Evolutionary conservation across 2,329 filamentous ascomycete species (phyloP).

Genomic region (Berkeleyomyces basicola): DNA sequence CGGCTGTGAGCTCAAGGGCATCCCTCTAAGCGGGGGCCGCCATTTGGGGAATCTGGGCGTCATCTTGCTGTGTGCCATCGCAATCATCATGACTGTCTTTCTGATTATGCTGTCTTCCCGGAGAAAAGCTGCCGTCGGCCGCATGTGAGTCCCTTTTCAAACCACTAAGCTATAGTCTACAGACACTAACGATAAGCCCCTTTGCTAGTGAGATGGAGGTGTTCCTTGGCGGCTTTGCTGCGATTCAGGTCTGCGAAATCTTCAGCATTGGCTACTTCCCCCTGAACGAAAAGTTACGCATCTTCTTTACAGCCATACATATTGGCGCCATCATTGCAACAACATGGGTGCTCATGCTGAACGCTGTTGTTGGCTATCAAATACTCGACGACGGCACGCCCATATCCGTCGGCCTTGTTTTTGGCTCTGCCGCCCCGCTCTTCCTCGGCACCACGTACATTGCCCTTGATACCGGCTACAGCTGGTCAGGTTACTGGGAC

Average conservation of each 20-base stretch:
- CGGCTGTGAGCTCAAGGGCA: constrained; percentile 62
- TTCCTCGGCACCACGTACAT: constrained; percentile 92
- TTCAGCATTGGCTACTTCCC: constrained; percentile 89
- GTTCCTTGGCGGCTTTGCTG: constrained; percentile 71
- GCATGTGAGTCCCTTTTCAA: constrained; percentile 44
- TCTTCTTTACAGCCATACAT: constrained; percentile 77
- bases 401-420: constrained; percentile 60
- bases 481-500: constrained; percentile 67
- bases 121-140: constrained; percentile 85
- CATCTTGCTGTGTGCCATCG: constrained; percentile 64
- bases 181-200: constrained; percentile 9
- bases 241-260: constrained; percentile 88
- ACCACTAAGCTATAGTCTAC: background rate
- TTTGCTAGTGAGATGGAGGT: constrained; percentile 76
- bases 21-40: constrained; percentile 46
- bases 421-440: constrained; percentile 51
- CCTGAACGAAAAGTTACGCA: constrained; percentile 49
- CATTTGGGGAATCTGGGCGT: constrained; percentile 81
- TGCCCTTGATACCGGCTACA: constrained; percentile 78
- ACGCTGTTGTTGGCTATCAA: constrained; percentile 84
- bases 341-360: constrained; percentile 79
- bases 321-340: constrained; percentile 79
- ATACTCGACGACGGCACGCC: constrained; percentile 84
- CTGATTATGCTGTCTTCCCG: constrained; percentile 67
- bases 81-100: constrained; percentile 50